These are phyloP conservation scores for Bipolaris cookei DNA, from an alignment of 2,329 filamentous ascomycete genomes.

Conservation along the genomic window DNA sequence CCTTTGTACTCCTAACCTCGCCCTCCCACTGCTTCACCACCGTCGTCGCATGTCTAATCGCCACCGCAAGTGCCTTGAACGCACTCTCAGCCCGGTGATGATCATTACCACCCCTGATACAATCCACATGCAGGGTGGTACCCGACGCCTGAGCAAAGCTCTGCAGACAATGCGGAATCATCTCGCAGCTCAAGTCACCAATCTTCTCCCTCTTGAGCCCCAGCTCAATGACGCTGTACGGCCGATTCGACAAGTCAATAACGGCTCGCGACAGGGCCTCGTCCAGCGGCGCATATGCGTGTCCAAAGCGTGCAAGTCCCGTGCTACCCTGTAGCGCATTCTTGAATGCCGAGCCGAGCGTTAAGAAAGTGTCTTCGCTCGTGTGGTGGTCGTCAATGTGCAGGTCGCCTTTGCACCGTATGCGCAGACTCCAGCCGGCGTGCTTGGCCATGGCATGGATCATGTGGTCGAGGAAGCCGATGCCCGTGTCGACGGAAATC, in stretches of 20 bases:
- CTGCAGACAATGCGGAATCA: slow-evolving; percentile 95
- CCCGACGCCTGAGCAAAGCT: slow-evolving; percentile 91
- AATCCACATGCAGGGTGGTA: slow-evolving; percentile 94
- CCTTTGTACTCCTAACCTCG: slow-evolving; percentile 96
- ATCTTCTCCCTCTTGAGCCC: slow-evolving; percentile 91
- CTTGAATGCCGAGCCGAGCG: slow-evolving; percentile 85
- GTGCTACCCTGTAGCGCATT: slow-evolving; percentile 76
- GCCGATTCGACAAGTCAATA: slow-evolving; percentile 91
- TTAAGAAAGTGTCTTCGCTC: slow-evolving; percentile 92
- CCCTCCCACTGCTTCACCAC: slow-evolving; percentile 81
- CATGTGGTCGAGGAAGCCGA: slow-evolving; percentile 99
- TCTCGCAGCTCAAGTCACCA: slow-evolving; percentile 86
- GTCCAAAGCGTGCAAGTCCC: slow-evolving; percentile 88
- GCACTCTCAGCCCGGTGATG: slow-evolving; percentile 96
- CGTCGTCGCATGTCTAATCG: slow-evolving; percentile 76
- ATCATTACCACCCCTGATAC: slow-evolving; percentile 87
- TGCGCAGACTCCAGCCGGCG: slow-evolving; percentile 86
- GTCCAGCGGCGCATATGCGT: slow-evolving; percentile 90
- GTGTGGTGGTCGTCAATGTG: slow-evolving; percentile 99
- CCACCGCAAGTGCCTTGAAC: slow-evolving; percentile 94
- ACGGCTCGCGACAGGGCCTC: slow-evolving; percentile 93
- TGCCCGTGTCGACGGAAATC: slow-evolving; percentile 88
- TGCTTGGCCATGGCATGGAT: slow-evolving; percentile 96
- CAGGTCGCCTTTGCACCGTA: slow-evolving; percentile 85
- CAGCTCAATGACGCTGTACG: slow-evolving; percentile 81